phyloP scores from a whole-genome alignment of 352 stramenopile genomes.

The Discostella stelligera region DNA sequence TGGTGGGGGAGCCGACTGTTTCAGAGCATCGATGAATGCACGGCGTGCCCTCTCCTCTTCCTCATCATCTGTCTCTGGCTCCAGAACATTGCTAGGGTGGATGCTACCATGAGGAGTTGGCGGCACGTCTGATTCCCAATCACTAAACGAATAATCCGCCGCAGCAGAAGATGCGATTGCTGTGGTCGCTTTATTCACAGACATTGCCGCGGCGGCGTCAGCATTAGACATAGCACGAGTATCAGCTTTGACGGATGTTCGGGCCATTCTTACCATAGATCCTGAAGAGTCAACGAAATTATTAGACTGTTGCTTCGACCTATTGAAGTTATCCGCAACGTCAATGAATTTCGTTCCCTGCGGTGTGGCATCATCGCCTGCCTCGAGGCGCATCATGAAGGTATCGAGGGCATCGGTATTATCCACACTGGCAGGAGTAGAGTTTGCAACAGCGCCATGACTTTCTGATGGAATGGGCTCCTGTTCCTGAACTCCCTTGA shows the following conservation, averaged over 20 bases:
- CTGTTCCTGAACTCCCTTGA: constrained; percentile 26
- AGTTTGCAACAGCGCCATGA: background rate
- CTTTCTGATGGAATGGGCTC: background rate
- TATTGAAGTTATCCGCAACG: background rate
- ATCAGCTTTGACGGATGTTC: constrained; percentile 26
- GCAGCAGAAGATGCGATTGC: constrained; percentile 9
- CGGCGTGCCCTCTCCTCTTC: constrained; percentile 73
- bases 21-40: constrained; percentile 72
- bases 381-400: constrained; percentile 78
- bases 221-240: constrained; percentile 15
- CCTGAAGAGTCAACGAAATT: constrained; percentile 59
- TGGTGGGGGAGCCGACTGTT: constrained; percentile 43
- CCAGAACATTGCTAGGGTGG: constrained; percentile 25
- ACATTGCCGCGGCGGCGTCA: constrained; percentile 32
- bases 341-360: constrained; percentile 16
- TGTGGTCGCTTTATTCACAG: constrained; percentile 4
- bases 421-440: constrained; percentile 9
- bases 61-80: constrained; percentile 58
- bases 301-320: constrained; percentile 26
- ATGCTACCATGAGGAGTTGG: constrained; percentile 18
- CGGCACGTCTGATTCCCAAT: constrained; percentile 71
- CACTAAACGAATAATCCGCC: constrained; percentile 55
- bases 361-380: constrained; percentile 42
- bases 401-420: constrained; percentile 67
- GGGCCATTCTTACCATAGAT: constrained; percentile 58